Evolutionary conservation across 768 basidiomycete genomes (phyloP).

Genomic region (Kwoniella mangroviensis): DNA sequence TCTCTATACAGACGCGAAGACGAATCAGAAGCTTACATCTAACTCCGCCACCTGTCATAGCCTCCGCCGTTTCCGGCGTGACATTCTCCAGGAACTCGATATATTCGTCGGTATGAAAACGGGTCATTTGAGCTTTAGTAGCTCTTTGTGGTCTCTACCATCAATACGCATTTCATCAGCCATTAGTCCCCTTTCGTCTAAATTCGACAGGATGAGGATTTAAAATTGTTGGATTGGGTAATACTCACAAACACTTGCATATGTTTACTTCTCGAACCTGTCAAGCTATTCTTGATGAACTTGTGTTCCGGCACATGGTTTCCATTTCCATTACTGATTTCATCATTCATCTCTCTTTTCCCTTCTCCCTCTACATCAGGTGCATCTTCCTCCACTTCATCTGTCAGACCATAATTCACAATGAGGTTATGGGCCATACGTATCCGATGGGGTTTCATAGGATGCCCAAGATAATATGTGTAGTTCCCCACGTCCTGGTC

Average conservation of each 20-base stretch:
- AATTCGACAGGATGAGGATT: too few species aligned
- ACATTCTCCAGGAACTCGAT: constrained; percentile 87
- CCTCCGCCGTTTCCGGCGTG: constrained; percentile 86
- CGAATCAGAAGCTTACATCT: constrained; percentile 65
- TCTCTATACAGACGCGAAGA: background rate
- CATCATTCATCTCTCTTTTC: constrained; percentile 29
- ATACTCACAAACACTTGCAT: constrained; percentile 84
- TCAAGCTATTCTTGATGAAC: constrained; percentile 23
- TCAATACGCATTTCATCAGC: constrained; percentile 1
- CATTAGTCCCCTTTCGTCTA: background rate
- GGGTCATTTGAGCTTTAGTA: constrained; percentile 76
- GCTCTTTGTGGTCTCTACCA: constrained; percentile 71
- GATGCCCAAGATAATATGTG: constrained; percentile 84
- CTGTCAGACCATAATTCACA: constrained; percentile 87
- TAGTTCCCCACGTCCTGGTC: constrained; percentile 65
- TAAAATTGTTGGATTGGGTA: background rate
- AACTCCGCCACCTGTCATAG: constrained; percentile 79
- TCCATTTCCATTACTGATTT: background rate
- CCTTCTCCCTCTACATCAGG: constrained; percentile 32
- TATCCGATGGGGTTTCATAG: constrained; percentile 96
- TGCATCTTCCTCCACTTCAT: constrained; percentile 60
- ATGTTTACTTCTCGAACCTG: constrained; percentile 34
- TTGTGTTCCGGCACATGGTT: constrained; percentile 17
- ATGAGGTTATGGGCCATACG: constrained; percentile 91
- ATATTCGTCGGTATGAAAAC: constrained; percentile 98